Conservation (phyloP, 352 stramenopile species). For the Pythium inflatum region DNA sequence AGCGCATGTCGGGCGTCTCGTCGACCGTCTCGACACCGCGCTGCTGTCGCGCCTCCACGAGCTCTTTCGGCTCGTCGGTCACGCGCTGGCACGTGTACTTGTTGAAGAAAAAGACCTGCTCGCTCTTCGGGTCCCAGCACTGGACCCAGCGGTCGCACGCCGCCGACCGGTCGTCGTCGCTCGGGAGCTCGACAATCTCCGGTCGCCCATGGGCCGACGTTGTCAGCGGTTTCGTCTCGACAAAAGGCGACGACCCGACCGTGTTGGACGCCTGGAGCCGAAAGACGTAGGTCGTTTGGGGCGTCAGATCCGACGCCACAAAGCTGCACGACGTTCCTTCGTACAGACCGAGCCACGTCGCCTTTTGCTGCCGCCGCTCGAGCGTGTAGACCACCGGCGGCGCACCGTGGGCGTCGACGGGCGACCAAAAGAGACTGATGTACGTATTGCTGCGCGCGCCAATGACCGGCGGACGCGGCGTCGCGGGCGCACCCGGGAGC, state of each 20-base stretch:
- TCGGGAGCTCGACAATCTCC: slow-evolving; percentile 71
- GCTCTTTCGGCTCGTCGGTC: slow-evolving; percentile 57
- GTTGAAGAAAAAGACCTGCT: slow-evolving; percentile 91
- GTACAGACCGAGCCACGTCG: slow-evolving; percentile 53
- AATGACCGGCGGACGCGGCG: slow-evolving; percentile 51
- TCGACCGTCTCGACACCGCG: slow-evolving; percentile 50
- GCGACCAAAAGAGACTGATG: slow-evolving; percentile 74
- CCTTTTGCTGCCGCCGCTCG: slow-evolving; percentile 37
- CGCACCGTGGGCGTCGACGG: slow-evolving; percentile 58
- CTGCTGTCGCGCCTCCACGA: slow-evolving; percentile 46
- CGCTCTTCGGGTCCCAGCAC: slow-evolving; percentile 85
- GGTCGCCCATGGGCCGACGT: slow-evolving; percentile 60
- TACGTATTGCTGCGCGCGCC: slow-evolving; percentile 70
- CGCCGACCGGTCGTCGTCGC: slow-evolving; percentile 48
- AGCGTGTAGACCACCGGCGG: slow-evolving; percentile 65
- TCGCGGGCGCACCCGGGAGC: slow-evolving; percentile 50
- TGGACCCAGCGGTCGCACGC: slow-evolving; percentile 83
- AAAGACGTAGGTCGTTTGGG: slow-evolving; percentile 65
- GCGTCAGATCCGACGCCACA: slow-evolving; percentile 47
- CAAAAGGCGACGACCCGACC: slow-evolving; percentile 59
- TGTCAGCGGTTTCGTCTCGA: slow-evolving; percentile 65
- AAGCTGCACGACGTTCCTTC: slow-evolving; percentile 68
- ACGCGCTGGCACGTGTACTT: slow-evolving; percentile 79
- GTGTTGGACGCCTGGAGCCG: slow-evolving; percentile 73
- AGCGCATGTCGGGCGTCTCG: slow-evolving; percentile 79